Conservation (phyloP, 2,329 filamentous ascomycete species). For the Venturia nashicola region DNA sequence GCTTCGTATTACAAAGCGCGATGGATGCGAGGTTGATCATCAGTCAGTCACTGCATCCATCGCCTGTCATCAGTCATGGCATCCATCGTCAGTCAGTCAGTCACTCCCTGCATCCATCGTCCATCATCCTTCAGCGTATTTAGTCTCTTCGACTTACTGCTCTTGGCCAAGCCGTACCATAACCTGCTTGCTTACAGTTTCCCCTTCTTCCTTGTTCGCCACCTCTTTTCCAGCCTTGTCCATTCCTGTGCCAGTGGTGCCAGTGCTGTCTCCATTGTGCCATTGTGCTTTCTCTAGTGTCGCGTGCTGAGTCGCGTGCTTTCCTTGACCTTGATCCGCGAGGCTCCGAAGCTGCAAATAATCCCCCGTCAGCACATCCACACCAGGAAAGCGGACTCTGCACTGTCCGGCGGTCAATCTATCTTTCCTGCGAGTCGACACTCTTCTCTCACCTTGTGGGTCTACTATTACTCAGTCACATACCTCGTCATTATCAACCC, state of each 20-base stretch:
- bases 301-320: conserved; percentile 1
- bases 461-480: background rate
- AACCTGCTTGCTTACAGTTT: background rate
- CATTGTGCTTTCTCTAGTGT: background rate
- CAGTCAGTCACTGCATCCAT: no score
- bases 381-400: background rate
- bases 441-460: background rate
- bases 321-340: background rate
- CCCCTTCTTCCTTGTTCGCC: background rate
- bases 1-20: no score
- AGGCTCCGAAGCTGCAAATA: background rate
- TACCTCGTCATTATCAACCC: background rate
- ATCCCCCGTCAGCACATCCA: background rate
- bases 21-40: no score
- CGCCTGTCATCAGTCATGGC: no score
- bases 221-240: background rate
- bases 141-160: background rate
- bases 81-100: no score
- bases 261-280: background rate
- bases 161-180: background rate
- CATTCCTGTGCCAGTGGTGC: no score
- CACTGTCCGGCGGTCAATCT: background rate
- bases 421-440: background rate
- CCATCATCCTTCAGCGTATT: no score
- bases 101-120: no score